Evolutionary conservation across 2,329 filamentous ascomycete species (phyloP), one percentile per base, ranked within the genome.

Genomic region (Cephalotrichum gorgonifer): DNA sequence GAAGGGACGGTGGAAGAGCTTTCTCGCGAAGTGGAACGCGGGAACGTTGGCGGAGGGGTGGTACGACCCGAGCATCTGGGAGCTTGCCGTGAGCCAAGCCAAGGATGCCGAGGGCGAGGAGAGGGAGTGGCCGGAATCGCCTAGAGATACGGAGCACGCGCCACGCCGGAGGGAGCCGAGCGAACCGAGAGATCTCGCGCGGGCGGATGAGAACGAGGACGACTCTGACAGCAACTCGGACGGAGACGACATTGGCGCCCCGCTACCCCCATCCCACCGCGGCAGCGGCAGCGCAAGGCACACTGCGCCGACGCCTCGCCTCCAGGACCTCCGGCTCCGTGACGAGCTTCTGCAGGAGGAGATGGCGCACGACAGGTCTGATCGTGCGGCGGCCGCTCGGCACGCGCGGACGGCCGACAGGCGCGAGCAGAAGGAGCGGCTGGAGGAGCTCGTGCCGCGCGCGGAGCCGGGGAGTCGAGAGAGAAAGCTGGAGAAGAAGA

Each of bases 1-100:
- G 1, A 84, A 76, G 54, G 89, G 90, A 2, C 73, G 91, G 49
- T 98, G 91, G 89, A 95, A 95, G 74, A 91, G 88, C 62, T 98
- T 97, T 59, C 64, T 91, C 12, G 74, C 78, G 4, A 91, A 89
- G 72, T 98, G 93, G 91, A 98, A 98, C 69, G 79, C 81, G 58
- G 85, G 83, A 60, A 87, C 91, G 67, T 72, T 97, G 54, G 85
- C 86, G 4, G 85, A 91, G 64, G 88, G 88, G 43, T 98, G 91
- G 91, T 98, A 97, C 66, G 88, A 94, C 60, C 86, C 89, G 7
- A 77, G 77, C 51, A 86, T 81, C 54, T 79, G 87, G 53, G 56
- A 44, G 45, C 43, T 48, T 23, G 43, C 27, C 17, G 49, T 55
- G 23, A 50, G 50, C 25, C 51, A 47, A 33, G 45, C 45, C 26